A percentile compares a stretch with the other conserved stretches of the same genome.
These are phyloP conservation scores for Taxawa tesnikishii DNA, from an alignment of 2,329 filamentous ascomycete genomes.

Conservation along the genomic window DNA sequence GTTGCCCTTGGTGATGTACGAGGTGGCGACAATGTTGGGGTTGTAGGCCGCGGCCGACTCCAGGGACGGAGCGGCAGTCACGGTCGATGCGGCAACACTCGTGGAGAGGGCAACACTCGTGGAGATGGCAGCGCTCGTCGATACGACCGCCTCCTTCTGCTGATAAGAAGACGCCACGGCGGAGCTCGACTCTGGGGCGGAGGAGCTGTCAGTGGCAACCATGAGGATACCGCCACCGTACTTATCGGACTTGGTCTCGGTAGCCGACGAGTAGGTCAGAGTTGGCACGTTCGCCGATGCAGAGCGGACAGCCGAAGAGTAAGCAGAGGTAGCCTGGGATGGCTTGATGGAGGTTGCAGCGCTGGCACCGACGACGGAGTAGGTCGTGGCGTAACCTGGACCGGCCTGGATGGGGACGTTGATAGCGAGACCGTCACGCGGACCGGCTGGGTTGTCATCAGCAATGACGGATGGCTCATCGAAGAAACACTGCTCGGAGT, in stretches of 20 bases:
- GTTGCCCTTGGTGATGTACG: slow-evolving; percentile 28
- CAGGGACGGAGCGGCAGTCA: slow-evolving; percentile 16
- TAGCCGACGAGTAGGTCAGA: slow-evolving; percentile 21
- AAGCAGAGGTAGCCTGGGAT: slow-evolving; percentile 13
- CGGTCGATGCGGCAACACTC: slow-evolving; percentile 2
- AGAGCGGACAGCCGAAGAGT: slow-evolving; percentile 6
- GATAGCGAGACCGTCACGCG: slow-evolving; percentile 53
- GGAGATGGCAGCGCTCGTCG: not conserved
- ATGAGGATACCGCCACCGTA: slow-evolving; percentile 23
- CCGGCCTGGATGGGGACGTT: slow-evolving; percentile 38
- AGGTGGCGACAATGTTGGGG: slow-evolving; percentile 23
- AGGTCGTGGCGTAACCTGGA: slow-evolving; percentile 26
- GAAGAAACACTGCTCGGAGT: slow-evolving; percentile 50
- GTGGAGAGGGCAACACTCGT: not conserved
- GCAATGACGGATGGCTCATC: slow-evolving; percentile 41
- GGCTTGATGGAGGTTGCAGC: slow-evolving; percentile 9
- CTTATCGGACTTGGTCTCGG: slow-evolving; percentile 17
- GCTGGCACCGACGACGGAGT: slow-evolving; percentile 17
- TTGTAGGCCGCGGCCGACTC: slow-evolving; percentile 5
- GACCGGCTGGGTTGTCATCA: slow-evolving; percentile 47
- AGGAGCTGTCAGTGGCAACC: slow-evolving; percentile 8
- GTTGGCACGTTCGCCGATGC: slow-evolving; percentile 17
- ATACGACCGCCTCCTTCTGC: no score
- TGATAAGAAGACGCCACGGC: not conserved
- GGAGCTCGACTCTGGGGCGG: slow-evolving; percentile 1